Evolutionary conservation across 208 protist genomes (phyloP), one percentile per base, ranked within the genome.

Genomic region (Angomonas deanei): DNA sequence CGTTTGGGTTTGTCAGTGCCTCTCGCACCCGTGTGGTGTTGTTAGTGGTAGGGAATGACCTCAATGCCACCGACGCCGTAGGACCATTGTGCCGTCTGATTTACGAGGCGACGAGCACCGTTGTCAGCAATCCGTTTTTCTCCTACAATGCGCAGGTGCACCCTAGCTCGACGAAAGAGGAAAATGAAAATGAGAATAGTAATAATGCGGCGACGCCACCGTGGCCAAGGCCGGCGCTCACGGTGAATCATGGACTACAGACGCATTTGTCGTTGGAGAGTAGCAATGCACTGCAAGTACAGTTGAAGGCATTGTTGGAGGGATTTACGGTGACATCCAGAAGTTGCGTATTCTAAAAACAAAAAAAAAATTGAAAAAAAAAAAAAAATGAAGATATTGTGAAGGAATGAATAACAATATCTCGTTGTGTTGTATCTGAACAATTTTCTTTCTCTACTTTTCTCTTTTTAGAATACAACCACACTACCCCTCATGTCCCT

Each of bases 71-170:
- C 2, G 88, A 94, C 61, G 88, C 88, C 47, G 78, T 94, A 56
- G 60, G 91, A 68, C 88, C 88, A n/a, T 62, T 94, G 3, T 91
- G 84, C 68, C 80, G 88, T 13, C 55, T 83, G 21, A 64, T 89
- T 0, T 92, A 92, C 70, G 88, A 94, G 67, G 74, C 62, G 28
- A 78, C 85, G 17, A 88, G 83, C 1, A 68, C 70, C 0, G 75
- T 78, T 0, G 52, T 94, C 49, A 92, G 88, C 70, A 92, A 92
- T 54, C 88, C 88, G 10, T 91, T 94, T 58, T 76, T 70, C 36
- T 77, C 77, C n/a, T 26, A 23, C 23, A 28, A 8, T 26, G 32
- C 36, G 46, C 46, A 13, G 59, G 52, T 32, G 15, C 47, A n/a
- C 17, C 56, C 21, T 24, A 34, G 19, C 19, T 47, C 19, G 48